These are phyloP conservation scores for Auxenochlorella pyrenoidosa DNA, from an alignment of 139 green algal genomes.

Conservation along the genomic window DNA sequence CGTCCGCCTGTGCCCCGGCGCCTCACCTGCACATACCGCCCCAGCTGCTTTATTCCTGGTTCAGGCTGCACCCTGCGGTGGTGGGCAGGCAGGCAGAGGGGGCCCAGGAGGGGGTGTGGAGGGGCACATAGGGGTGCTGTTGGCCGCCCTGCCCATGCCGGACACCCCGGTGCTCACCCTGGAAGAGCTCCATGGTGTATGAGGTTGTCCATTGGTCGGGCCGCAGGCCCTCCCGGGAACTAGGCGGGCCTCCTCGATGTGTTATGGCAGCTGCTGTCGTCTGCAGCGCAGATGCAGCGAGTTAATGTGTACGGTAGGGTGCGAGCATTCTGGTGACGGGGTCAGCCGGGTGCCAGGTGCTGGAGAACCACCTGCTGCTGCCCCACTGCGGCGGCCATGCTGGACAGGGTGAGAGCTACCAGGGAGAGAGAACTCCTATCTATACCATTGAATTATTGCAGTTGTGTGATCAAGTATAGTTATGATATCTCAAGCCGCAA, in stretches of 20 bases:
- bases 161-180: neutral
- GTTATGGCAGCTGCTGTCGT: neutral
- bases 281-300: neutral
- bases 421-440: no score
- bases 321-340: no score
- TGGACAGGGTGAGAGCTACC: no score
- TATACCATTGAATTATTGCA: no score
- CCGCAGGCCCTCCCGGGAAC: neutral
- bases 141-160: neutral
- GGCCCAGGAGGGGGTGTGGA: neutral
- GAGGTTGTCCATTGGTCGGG: neutral
- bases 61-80: neutral
- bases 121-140: neutral
- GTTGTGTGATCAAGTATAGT: no score
- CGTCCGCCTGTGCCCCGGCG: no score
- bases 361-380: no score
- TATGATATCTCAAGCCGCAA: no score
- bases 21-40: slow-evolving; percentile 36
- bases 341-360: no score
- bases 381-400: no score
- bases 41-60: slow-evolving; percentile 25
- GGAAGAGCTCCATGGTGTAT: neutral
- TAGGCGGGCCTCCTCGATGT: neutral
- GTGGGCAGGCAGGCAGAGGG: neutral
- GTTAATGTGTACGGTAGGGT: no score